phyloP scores from a whole-genome alignment of 1,284 basidiomycete species.

The Leucoagaricus sp. region DNA sequence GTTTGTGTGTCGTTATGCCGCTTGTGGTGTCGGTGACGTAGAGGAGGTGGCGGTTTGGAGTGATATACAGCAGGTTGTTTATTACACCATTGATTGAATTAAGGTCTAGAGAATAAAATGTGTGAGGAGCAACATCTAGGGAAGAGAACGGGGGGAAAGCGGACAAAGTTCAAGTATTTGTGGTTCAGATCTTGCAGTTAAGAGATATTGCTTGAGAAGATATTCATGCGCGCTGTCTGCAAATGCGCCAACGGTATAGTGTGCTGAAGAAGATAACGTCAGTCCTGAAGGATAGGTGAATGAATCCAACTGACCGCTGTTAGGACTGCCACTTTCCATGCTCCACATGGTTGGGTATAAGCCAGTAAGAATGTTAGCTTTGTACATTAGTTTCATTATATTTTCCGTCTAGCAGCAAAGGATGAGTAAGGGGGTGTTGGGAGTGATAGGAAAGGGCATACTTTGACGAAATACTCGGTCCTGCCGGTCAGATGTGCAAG shows the following conservation, averaged over 20 bases:
- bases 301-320: conserved; percentile 27
- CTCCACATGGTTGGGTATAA: conserved; percentile 49
- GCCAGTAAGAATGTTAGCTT: conserved; percentile 35
- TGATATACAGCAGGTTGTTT: conserved; percentile 62
- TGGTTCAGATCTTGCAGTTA: conserved; percentile 52
- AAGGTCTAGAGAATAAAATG: conserved; percentile 62
- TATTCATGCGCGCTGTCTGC: conserved; percentile 78
- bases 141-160: neutral
- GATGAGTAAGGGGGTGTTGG: neutral
- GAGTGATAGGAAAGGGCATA: conserved; percentile 13
- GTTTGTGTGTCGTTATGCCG: conserved; percentile 44
- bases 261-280: conserved; percentile 32
- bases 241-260: conserved; percentile 59
- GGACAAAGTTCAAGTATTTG: conserved; percentile 61
- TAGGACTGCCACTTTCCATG: conserved; percentile 36
- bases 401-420: conserved; percentile 35
- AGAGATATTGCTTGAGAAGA: conserved; percentile 71
- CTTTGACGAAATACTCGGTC: conserved; percentile 48
- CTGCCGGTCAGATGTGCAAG: conserved; percentile 58
- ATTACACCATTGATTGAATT: conserved; percentile 61
- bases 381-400: conserved; percentile 51
- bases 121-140: neutral
- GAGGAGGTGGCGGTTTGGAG: conserved; percentile 61
- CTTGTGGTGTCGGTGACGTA: conserved; percentile 61
- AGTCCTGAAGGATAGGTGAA: neutral